A percentile compares a stretch with the other conserved stretches of the same genome.
Conservation (phyloP, 1,284 basidiomycete genomes). For the Tausonia pullulans region DNA sequence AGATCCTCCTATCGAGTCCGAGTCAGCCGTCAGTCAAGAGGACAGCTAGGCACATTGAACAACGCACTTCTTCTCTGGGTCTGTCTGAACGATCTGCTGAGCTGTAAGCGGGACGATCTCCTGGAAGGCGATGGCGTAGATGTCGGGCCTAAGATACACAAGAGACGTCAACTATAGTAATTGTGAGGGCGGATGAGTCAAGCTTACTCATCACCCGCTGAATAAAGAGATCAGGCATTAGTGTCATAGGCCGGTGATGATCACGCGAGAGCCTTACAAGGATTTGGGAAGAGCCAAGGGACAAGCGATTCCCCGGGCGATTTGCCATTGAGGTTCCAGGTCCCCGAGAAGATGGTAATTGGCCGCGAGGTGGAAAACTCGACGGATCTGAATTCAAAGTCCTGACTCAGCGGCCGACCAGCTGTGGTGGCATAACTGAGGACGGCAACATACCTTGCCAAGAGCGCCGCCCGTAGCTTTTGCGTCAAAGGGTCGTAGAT, state of each 20-base stretch:
- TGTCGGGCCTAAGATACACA: constrained; percentile 54
- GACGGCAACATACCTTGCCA: not conserved
- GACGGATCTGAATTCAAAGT: constrained; percentile 41
- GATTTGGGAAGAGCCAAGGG: constrained; percentile 74
- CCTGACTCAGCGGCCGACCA: not conserved
- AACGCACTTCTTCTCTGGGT: constrained; percentile 76
- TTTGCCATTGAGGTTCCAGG: constrained; percentile 92
- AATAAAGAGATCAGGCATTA: not conserved
- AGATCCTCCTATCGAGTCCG: constrained; percentile 49
- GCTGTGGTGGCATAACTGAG: constrained; percentile 14
- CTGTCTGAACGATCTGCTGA: constrained; percentile 91
- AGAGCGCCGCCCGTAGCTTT: constrained; percentile 46
- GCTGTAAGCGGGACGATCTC: constrained; percentile 96
- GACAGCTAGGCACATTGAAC: not conserved
- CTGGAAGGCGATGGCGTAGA: constrained; percentile 88
- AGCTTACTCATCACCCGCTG: no score
- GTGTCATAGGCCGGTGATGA: not conserved
- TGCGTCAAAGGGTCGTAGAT: constrained; percentile 94
- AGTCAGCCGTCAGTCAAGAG: not conserved
- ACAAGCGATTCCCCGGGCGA: constrained; percentile 70
- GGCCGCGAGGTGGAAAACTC: constrained; percentile 75
- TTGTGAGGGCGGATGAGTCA: not conserved
- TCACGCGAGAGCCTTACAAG: no score
- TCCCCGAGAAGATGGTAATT: constrained; percentile 73
- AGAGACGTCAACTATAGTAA: not conserved